Evolutionary conservation across 352 stramenopile species (phyloP).

Genomic region (Globisporangium barbulae): DNA sequence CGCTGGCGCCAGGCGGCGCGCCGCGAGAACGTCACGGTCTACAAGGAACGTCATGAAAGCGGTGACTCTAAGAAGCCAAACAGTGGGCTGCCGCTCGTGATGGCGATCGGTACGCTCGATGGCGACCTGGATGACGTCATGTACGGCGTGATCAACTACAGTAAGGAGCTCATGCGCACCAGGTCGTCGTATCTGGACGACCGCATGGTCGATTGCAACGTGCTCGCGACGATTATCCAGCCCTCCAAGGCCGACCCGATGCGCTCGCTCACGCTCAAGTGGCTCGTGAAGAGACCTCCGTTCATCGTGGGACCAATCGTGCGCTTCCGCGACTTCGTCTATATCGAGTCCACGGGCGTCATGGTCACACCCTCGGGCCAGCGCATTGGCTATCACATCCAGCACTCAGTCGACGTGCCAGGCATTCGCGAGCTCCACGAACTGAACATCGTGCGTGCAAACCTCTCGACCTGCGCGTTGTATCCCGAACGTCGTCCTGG

Average conservation of each 20-base stretch:
- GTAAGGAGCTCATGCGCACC: constrained; percentile 26
- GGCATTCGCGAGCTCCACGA: constrained; percentile 34
- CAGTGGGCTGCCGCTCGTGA: constrained; percentile 13
- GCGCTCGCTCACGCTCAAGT: constrained; percentile 54
- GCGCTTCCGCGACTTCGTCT: constrained; percentile 50
- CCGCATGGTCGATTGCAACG: constrained; percentile 23
- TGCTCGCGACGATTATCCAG: constrained; percentile 25
- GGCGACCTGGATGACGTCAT: constrained; percentile 30
- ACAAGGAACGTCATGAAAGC: constrained; percentile 7
- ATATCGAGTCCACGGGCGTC: constrained; percentile 47
- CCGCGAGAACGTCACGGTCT: constrained; percentile 11
- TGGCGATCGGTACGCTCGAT: constrained; percentile 20
- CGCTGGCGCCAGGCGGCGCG: constrained; percentile 8
- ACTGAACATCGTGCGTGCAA: constrained; percentile 29
- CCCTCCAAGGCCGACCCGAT: constrained; percentile 41
- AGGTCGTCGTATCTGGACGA: constrained; percentile 30
- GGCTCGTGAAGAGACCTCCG: constrained; percentile 36
- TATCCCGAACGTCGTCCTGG: constrained; percentile 29
- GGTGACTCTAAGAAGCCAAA: neutral
- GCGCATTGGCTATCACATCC: constrained; percentile 52
- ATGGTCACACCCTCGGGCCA: constrained; percentile 31
- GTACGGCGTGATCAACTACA: constrained; percentile 32
- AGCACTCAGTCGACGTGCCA: constrained; percentile 40
- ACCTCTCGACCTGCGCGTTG: constrained; percentile 41
- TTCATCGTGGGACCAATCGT: constrained; percentile 27